phyloP scores from a whole-genome alignment of 805 yeast genomes.

The Saturnispora gosingensis region DNA sequence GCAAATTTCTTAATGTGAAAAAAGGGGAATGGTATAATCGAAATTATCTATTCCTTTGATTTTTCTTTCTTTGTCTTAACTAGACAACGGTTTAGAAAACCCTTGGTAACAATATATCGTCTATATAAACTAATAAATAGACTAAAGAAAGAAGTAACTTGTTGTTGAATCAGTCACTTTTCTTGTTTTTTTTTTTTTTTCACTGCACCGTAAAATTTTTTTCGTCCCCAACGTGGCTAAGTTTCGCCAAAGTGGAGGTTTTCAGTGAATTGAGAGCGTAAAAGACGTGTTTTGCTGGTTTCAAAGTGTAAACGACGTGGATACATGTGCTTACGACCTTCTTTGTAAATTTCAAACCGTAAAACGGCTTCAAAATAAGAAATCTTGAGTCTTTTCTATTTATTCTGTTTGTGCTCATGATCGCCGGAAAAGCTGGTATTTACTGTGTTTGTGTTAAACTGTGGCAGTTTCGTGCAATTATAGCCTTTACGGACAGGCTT shows the following conservation, averaged over 20 bases:
- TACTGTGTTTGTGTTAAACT: too few species aligned
- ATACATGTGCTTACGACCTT: not conserved
- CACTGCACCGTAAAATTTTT: not conserved
- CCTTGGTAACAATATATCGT: not conserved
- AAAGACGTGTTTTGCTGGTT: not conserved
- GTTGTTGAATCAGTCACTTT: not conserved
- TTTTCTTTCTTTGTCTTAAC: not conserved
- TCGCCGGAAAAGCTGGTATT: too few species aligned
- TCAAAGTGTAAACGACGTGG: not conserved
- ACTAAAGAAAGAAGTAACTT: not conserved
- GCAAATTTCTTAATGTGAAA: not conserved
- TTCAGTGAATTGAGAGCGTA: not conserved
- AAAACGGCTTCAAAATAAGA: too few species aligned
- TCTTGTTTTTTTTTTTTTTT: not conserved
- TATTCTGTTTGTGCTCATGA: too few species aligned
- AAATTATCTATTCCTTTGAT: not conserved
- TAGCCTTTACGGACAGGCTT: too few species aligned
- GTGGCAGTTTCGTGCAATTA: too few species aligned
- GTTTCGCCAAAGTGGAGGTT: not conserved
- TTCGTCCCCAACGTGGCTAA: not conserved
- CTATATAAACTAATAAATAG: constrained; percentile 9
- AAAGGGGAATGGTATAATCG: not conserved
- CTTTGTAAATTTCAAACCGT: too few species aligned
- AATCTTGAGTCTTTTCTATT: too few species aligned
- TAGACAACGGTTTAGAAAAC: not conserved